These are phyloP conservation scores for Mesembryanthemum crystallinum DNA, from an alignment of 148 eudicot species.

Conservation along the genomic window DNA sequence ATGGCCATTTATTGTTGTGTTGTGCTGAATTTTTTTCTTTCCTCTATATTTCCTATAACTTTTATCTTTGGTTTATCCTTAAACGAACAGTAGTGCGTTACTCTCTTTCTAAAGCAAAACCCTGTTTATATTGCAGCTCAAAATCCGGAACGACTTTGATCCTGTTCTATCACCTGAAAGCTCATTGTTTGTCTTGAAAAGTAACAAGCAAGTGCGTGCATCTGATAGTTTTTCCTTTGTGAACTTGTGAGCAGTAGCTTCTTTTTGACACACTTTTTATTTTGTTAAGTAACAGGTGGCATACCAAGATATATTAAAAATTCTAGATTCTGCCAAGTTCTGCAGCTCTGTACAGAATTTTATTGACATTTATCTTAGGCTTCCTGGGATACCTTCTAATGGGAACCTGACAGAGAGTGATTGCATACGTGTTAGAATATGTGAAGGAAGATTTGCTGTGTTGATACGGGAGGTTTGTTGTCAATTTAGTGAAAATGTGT, in stretches of 20 bases:
- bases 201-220: conserved; percentile 78
- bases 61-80: not conserved
- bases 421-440: conserved; percentile 91
- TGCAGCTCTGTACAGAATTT: conserved; percentile 96
- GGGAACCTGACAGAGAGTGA: conserved; percentile 87
- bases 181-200: conserved; percentile 93
- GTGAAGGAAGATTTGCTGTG: conserved; percentile 97
- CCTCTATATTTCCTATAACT: not conserved
- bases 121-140: conserved; percentile 55
- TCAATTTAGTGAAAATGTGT: not conserved
- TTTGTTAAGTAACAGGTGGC: conserved; percentile 49
- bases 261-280: conserved; percentile 9
- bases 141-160: conserved; percentile 96
- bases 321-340: conserved; percentile 74
- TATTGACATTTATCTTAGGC: conserved; percentile 77
- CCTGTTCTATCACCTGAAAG: conserved; percentile 99
- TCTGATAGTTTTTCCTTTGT: conserved; percentile 8
- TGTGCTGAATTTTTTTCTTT: not conserved
- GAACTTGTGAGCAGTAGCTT: not conserved
- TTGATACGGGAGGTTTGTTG: conserved; percentile 85
- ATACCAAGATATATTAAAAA: conserved; percentile 77
- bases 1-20: not conserved
- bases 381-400: conserved; percentile 84
- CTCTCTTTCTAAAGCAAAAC: not conserved
- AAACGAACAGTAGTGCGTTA: not conserved